A percentile compares a stretch with the other conserved stretches of the same genome.
These are phyloP conservation scores for Polygonum aviculare DNA, from an alignment of 148 eudicot species.

Conservation along the genomic window DNA sequence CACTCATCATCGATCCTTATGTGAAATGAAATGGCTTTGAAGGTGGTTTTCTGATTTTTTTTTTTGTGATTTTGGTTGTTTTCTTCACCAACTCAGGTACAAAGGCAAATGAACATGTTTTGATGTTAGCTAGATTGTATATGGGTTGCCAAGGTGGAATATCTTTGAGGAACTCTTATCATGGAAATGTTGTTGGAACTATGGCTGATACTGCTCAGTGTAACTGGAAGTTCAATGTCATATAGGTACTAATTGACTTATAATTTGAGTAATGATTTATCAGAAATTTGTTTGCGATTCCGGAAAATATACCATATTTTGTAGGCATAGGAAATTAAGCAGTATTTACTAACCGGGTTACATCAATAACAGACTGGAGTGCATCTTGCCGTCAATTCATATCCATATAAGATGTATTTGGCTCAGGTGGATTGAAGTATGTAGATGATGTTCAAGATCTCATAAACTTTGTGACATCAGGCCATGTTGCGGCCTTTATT, in stretches of 20 bases:
- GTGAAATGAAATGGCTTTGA: background rate
- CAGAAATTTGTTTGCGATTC: background rate
- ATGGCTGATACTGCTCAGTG: constrained; percentile 94
- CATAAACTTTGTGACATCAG: constrained; percentile 74
- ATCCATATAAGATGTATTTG: constrained; percentile 86
- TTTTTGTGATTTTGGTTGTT: constrained; percentile 46
- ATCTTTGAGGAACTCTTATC: constrained; percentile 84
- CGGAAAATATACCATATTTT: no score
- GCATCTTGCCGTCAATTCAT: constrained; percentile 91
- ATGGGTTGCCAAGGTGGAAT: constrained; percentile 84
- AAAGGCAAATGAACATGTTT: constrained; percentile 92
- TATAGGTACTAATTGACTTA: constrained; percentile 47
- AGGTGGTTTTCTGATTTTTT: constrained; percentile 11
- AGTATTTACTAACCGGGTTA: background rate
- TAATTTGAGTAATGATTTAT: background rate
- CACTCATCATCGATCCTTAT: background rate
- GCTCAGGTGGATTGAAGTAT: constrained; percentile 80
- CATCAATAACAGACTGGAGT: constrained; percentile 59
- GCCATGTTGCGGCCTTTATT: constrained; percentile 76
- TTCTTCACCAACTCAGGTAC: constrained; percentile 96
- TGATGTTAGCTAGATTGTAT: constrained; percentile 86
- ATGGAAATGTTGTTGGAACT: constrained; percentile 92
- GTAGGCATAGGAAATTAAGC: background rate
- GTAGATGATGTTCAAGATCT: constrained; percentile 85
- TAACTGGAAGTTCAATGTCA: constrained; percentile 83